Percentiles rank a stretch among this genome's conserved stretches.
phyloP scores from a whole-genome alignment of 176 grass and related monocot species.

The Aegilops bicornis region DNA sequence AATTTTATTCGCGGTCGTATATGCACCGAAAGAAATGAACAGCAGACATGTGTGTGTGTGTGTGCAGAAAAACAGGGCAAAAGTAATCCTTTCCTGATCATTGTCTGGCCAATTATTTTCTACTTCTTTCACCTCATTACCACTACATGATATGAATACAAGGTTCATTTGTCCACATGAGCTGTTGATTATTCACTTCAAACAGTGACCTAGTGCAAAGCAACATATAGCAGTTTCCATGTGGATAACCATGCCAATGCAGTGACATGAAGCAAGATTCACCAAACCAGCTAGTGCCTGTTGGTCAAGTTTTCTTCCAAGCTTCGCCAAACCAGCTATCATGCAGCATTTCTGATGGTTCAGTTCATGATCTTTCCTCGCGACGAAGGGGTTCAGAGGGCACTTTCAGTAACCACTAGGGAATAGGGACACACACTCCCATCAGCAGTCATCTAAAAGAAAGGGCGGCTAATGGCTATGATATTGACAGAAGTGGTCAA shows the following conservation, averaged over 20 bases:
- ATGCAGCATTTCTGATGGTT: constrained; percentile 34
- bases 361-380: constrained; percentile 22
- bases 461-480: not conserved
- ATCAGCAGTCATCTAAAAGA: not conserved
- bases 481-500: not conserved
- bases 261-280: not conserved
- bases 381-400: constrained; percentile 24
- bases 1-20: not conserved
- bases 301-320: not conserved
- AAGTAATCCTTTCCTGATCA: too few relatives aligned
- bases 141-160: not conserved
- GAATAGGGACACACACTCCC: not conserved
- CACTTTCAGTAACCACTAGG: constrained; percentile 39
- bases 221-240: not conserved
- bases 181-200: constrained; percentile 1
- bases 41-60: not conserved
- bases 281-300: not conserved
- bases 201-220: not conserved
- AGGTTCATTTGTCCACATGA: not conserved
- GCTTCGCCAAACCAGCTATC: constrained; percentile 24
- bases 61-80: not conserved
- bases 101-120: too few relatives aligned
- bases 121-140: too few relatives aligned
- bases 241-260: not conserved
- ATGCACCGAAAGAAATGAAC: not conserved